These are phyloP conservation scores for Parathielavia hyrcaniae DNA, from an alignment of 495 filamentous ascomycete genomes.

Conservation along the genomic window DNA sequence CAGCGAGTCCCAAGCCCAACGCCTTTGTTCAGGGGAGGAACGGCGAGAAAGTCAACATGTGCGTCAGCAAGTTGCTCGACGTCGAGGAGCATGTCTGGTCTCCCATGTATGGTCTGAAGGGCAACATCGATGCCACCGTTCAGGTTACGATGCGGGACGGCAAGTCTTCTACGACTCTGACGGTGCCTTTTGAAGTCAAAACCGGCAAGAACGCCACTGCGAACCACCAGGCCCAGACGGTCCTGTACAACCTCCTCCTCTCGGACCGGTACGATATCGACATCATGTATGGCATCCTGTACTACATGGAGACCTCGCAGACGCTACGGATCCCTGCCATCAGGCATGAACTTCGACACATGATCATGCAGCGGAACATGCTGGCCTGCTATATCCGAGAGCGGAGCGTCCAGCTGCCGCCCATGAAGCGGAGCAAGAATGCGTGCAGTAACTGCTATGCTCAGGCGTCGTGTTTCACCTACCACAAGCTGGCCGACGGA, in stretches of 20 bases:
- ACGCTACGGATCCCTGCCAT: conserved; percentile 78
- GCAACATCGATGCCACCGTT: conserved; percentile 96
- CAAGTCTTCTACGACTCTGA: conserved; percentile 56
- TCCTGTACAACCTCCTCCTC: conserved; percentile 84
- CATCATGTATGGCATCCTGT: conserved; percentile 79
- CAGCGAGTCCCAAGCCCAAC: conserved; percentile 59
- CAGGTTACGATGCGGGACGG: conserved; percentile 75
- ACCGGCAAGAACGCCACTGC: conserved; percentile 76
- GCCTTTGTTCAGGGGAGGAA: conserved; percentile 75
- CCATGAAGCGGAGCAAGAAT: conserved; percentile 73
- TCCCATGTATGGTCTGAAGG: conserved; percentile 92
- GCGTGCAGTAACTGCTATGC: conserved; percentile 82
- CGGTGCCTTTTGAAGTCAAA: conserved; percentile 91
- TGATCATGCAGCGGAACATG: conserved; percentile 94
- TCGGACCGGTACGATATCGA: conserved; percentile 94
- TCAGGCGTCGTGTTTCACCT: conserved; percentile 81
- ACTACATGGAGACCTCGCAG: conserved; percentile 86
- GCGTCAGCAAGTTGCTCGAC: conserved; percentile 86
- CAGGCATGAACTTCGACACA: conserved; percentile 78
- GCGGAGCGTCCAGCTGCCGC: conserved; percentile 65
- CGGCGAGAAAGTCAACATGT: conserved; percentile 64
- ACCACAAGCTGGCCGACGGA: conserved; percentile 84
- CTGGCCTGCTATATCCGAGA: conserved; percentile 79
- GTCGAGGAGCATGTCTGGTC: conserved; percentile 98
- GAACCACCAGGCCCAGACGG: conserved; percentile 85